Evolutionary conservation across 805 yeast genomes (phyloP).

Genomic region (Candida nonsorbophila): DNA sequence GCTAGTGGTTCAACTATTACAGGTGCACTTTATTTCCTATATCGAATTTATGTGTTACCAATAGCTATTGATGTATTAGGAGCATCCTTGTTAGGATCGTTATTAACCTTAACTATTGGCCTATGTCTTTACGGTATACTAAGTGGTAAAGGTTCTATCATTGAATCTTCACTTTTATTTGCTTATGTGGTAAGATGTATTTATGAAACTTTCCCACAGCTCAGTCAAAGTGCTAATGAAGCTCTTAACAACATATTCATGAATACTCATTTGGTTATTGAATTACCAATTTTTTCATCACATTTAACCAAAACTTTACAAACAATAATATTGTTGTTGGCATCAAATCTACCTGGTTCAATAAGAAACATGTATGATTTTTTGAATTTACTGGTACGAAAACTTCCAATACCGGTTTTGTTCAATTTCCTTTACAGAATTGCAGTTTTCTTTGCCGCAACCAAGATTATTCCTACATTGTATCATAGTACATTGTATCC

Average conservation of each 20-base stretch:
- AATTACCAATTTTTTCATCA: slow-evolving; percentile 28
- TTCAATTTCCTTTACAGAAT: slow-evolving; percentile 81
- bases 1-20: slow-evolving; percentile 73
- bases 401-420: slow-evolving; percentile 75
- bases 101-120: slow-evolving; percentile 68
- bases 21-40: slow-evolving; percentile 69
- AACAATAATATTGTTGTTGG: slow-evolving; percentile 37
- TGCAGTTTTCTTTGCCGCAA: slow-evolving; percentile 84
- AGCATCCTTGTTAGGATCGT: slow-evolving; percentile 83
- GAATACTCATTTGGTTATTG: slow-evolving; percentile 7
- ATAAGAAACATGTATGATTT: slow-evolving; percentile 53
- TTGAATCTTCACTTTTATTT: slow-evolving; percentile 80
- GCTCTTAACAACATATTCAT: slow-evolving; percentile 10
- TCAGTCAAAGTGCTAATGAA: slow-evolving; percentile 47
- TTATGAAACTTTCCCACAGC: slow-evolving; percentile 87
- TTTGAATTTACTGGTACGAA: slow-evolving; percentile 45
- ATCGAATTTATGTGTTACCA: slow-evolving; percentile 77
- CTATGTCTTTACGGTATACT: slow-evolving; percentile 81
- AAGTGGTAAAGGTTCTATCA: slow-evolving; percentile 80
- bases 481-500: slow-evolving; percentile 36
- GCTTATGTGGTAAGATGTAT: slow-evolving; percentile 91
- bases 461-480: slow-evolving; percentile 84
- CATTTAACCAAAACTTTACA: slow-evolving; percentile 28
- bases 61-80: slow-evolving; percentile 62
- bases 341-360: slow-evolving; percentile 49